A percentile compares a stretch with the other conserved stretches of the same genome.
phyloP scores from a whole-genome alignment of 1,284 basidiomycete species.

The Melanopsichium pennsylvanicum region DNA sequence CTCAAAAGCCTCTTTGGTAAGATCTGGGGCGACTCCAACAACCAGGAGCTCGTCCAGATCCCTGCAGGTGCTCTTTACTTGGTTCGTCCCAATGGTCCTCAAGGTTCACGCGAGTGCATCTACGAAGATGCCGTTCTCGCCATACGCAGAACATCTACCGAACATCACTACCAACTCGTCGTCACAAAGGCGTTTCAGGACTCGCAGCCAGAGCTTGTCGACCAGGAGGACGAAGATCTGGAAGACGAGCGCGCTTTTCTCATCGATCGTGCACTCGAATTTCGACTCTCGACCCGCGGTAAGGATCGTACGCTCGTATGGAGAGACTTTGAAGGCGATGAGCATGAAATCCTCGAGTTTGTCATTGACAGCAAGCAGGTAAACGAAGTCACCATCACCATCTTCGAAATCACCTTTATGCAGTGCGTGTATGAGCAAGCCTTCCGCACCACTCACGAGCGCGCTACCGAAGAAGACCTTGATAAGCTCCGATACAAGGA shows the following conservation, averaged over 20 bases:
- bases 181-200: conserved; percentile 94
- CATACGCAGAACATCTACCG: conserved; percentile 81
- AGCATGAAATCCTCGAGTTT: conserved; percentile 80
- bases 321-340: conserved; percentile 75
- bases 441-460: conserved; percentile 56
- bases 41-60: conserved; percentile 80
- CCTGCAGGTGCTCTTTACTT: conserved; percentile 90
- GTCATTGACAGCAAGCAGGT: conserved; percentile 72
- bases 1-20: conserved; percentile 84
- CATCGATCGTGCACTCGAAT: conserved; percentile 82
- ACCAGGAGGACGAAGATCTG: conserved; percentile 91
- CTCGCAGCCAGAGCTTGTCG: conserved; percentile 89
- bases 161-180: conserved; percentile 92
- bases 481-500: conserved; percentile 64
- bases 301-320: conserved; percentile 56
- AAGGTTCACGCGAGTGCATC: conserved; percentile 95
- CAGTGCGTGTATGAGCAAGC: conserved; percentile 85
- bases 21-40: conserved; percentile 76
- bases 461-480: conserved; percentile 63
- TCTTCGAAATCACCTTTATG: conserved; percentile 91
- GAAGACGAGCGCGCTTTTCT: conserved; percentile 84
- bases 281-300: conserved; percentile 69
- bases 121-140: conserved; percentile 96
- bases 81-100: conserved; percentile 86
- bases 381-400: conserved; percentile 81